Conservation (phyloP, 257 asterid species). For the Penstemon eatonii region DNA sequence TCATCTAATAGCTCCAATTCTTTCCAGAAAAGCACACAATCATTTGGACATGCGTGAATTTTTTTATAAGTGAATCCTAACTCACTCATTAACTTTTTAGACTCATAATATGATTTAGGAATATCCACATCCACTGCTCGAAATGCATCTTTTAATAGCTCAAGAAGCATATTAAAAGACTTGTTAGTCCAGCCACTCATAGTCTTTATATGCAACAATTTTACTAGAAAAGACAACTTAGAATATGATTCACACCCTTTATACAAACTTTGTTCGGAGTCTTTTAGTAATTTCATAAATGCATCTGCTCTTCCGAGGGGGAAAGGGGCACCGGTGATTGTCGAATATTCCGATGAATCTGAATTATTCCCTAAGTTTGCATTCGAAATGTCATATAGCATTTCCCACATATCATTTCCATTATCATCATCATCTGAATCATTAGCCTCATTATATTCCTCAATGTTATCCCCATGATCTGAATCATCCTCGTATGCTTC, state of each 20-base stretch:
- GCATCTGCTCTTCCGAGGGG: too few relatives aligned
- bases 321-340: too few relatives aligned
- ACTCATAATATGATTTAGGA: conserved; percentile 13
- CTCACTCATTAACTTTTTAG: not conserved
- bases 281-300: too few relatives aligned
- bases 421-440: not conserved
- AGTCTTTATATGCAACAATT: not conserved
- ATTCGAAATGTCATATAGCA: too few relatives aligned
- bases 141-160: conserved; percentile 5
- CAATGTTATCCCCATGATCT: not conserved
- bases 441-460: not conserved
- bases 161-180: conserved; percentile 11
- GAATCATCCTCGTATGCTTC: not conserved
- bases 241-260: conserved; percentile 5
- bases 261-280: too few relatives aligned
- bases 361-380: too few relatives aligned
- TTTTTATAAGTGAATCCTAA: conserved; percentile 15
- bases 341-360: too few relatives aligned
- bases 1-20: not conserved
- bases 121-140: not conserved
- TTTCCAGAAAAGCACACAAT: conserved; percentile 6
- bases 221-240: not conserved
- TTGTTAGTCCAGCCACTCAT: conserved; percentile 10
- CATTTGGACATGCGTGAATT: not conserved
- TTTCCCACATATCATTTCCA: not conserved